These are phyloP conservation scores for Brassica nigra DNA, from an alignment of 345 rosid genomes.

Conservation along the genomic window DNA sequence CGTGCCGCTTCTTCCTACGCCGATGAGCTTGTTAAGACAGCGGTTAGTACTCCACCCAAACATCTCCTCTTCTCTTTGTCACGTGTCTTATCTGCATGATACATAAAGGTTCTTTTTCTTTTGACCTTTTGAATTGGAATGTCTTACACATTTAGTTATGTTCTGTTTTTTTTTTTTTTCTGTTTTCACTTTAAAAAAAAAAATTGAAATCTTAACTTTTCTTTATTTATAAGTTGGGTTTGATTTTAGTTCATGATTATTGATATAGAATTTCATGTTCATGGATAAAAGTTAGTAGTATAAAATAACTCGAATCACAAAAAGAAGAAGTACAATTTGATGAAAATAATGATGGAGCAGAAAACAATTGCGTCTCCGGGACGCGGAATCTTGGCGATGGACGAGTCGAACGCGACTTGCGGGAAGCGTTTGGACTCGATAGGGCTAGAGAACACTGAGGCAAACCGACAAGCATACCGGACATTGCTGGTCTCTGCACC, in stretches of 20 bases:
- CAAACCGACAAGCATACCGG: constrained; percentile 96
- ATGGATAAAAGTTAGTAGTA: too few species aligned
- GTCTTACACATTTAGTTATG: not conserved
- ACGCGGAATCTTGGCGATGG: constrained; percentile 97
- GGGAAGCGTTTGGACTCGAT: constrained; percentile 94
- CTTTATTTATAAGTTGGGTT: too few species aligned
- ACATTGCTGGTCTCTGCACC: constrained; percentile 81
- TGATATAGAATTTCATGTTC: too few species aligned
- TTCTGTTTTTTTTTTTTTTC: too few species aligned
- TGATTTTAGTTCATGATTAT: too few species aligned
- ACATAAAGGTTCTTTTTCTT: not conserved
- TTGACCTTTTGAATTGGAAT: not conserved
- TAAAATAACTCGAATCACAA: too few species aligned
- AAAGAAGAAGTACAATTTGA: too few species aligned
- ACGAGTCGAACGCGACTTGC: constrained; percentile 94
- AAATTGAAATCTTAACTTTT: too few species aligned
- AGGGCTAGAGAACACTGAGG: constrained; percentile 96
- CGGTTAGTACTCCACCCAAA: constrained; percentile 51
- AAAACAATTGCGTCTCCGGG: constrained; percentile 95
- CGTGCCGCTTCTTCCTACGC: constrained; percentile 84
- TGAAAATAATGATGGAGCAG: constrained; percentile 37
- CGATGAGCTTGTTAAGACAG: constrained; percentile 95
- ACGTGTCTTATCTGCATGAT: constrained; percentile 31
- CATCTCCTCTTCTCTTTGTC: not conserved
- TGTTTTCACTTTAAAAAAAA: too few species aligned